Evolutionary conservation across 2,329 filamentous ascomycete species (phyloP), one percentile per base, ranked within the genome.

Genomic region (Coniochaeta pulveracea): DNA sequence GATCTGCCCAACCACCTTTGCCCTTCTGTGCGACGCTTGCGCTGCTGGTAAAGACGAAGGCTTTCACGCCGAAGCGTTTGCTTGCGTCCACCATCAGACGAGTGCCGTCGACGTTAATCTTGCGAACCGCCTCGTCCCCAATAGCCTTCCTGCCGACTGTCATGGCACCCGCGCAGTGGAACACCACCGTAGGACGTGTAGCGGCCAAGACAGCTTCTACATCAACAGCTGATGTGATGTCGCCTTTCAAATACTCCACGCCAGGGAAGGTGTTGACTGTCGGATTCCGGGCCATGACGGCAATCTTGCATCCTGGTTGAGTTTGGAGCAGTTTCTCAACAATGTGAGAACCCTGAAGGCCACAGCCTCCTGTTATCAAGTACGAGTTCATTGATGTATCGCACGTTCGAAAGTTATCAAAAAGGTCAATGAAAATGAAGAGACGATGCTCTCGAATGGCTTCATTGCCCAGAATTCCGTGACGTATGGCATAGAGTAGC

Each of bases 51-150:
- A 76, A 78, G 26, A 81, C 69, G 39, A 81, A 68, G 0, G 63
- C 70, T 45, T 61, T 69, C 37, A 72, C 73, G 3, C 36, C 39
- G 21, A 59, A 57, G 9, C 12, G 14, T 41, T 58, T 57, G 7
- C 67, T 62, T 10, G 69, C 69, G 7, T 69, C 62, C 15, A 81
- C 53, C 17, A 80, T 54, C 30, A 72, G 71, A 39, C 56, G 57
- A 9, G 77, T 80, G 12, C 77, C 77, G 11, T 70, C 64, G 11
- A 78, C 69, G 49, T 81, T 82, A 33, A 80, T 64, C 34, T 64
- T 64, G 40, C 64, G 66, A 36, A 79, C 58, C 22, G 64, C 50
- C 19, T 59, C 54, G 39, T 64, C 58, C 10, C 39, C 11, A 21
- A 40, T 22, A 12, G 27, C 19, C 16, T 32, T 38, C 6, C 39